Evolutionary conservation across 163 green algal species (phyloP).

Genomic region (Picocystis sp.): DNA sequence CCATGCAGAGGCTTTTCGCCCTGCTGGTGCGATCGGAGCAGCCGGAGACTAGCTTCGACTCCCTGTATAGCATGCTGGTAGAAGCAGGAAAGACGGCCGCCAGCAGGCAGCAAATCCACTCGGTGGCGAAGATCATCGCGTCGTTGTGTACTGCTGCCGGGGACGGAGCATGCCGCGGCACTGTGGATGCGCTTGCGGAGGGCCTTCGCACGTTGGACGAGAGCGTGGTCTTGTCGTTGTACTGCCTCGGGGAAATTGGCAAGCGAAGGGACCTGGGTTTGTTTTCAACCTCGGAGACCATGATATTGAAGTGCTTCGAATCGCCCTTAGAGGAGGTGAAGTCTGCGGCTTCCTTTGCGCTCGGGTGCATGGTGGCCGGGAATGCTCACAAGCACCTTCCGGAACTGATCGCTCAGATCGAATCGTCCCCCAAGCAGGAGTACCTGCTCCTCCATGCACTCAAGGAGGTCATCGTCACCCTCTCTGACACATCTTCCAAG

Average conservation of each 20-base stretch:
- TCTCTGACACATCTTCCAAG: conserved; percentile 8
- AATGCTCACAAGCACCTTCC: conserved; percentile 59
- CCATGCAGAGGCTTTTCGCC: conserved; percentile 60
- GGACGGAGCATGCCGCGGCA: conserved; percentile 13
- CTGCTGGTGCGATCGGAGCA: conserved; percentile 27
- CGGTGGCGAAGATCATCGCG: conserved; percentile 63
- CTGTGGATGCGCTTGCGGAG: conserved; percentile 28
- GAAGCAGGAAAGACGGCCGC: conserved; percentile 16
- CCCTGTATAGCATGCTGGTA: conserved; percentile 37
- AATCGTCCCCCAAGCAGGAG: conserved; percentile 45
- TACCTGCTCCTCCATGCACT: conserved; percentile 79
- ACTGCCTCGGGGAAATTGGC: conserved; percentile 60
- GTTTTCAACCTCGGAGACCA: conserved; percentile 8
- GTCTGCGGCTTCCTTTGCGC: conserved; percentile 49
- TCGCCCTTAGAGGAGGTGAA: conserved; percentile 53
- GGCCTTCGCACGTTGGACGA: conserved; percentile 14
- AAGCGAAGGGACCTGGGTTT: conserved; percentile 37
- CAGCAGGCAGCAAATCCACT: conserved; percentile 43
- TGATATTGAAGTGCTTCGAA: conserved; percentile 23
- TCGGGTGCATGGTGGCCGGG: conserved; percentile 66
- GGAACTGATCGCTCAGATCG: conserved; percentile 31
- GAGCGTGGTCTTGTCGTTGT: conserved; percentile 49
- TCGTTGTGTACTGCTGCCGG: conserved; percentile 41
- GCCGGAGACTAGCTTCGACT: conserved; percentile 18
- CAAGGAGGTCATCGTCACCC: conserved; percentile 56